Evolutionary conservation across 192 early-diverging fungal genomes (phyloP).

Genomic region (Jimgerdemannia flammicorona): DNA sequence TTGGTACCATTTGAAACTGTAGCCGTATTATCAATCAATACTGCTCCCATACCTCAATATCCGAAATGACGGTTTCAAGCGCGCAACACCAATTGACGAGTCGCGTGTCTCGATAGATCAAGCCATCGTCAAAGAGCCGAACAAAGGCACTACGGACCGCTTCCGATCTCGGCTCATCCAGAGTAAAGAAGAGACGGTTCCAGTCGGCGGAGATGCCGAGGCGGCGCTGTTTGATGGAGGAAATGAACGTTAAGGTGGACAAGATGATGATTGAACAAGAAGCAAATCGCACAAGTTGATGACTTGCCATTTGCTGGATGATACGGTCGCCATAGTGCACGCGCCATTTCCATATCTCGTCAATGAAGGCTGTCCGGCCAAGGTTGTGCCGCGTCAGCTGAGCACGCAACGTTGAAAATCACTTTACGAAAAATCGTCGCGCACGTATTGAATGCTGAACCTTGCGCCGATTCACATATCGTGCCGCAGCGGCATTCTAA

Average conservation of each 20-base stretch:
- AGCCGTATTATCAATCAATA: neutral
- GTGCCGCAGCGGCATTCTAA: neutral
- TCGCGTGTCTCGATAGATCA: constrained; percentile 87
- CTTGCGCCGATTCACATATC: neutral
- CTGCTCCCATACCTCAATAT: constrained; percentile 67
- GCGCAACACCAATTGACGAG: constrained; percentile 97
- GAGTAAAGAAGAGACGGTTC: constrained; percentile 82
- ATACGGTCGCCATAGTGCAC: constrained; percentile 73
- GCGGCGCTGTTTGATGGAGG: constrained; percentile 26
- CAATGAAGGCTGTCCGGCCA: constrained; percentile 79
- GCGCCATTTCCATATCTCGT: constrained; percentile 89
- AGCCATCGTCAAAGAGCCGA: constrained; percentile 78
- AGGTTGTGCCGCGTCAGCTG: constrained; percentile 77
- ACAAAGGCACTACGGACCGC: constrained; percentile 93
- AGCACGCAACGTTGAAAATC: neutral
- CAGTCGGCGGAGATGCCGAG: constrained; percentile 90
- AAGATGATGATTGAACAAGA: neutral
- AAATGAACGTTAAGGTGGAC: neutral
- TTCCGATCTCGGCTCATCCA: constrained; percentile 71
- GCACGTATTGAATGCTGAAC: too few species aligned
- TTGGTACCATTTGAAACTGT: neutral
- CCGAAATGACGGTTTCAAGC: constrained; percentile 92
- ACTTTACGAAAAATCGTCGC: neutral
- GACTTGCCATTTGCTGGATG: constrained; percentile 66
- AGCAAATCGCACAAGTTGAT: neutral